Conservation (phyloP, 345 rosid species). For the Citrus unshiu region DNA sequence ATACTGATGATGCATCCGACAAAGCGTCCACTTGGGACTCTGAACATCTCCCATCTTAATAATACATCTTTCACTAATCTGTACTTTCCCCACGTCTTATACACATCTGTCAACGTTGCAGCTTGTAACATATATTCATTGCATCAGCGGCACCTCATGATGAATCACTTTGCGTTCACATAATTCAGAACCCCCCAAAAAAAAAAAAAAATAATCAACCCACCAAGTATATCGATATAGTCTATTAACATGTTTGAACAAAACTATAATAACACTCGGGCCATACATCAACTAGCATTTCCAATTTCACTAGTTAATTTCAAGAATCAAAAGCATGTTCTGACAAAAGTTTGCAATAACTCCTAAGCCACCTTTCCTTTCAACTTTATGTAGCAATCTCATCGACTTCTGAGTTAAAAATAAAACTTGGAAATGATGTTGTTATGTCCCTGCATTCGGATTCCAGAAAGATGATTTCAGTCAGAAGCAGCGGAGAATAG, state of each 20-base stretch:
- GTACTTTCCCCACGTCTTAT: background rate
- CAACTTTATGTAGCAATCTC: slow-evolving; percentile 62
- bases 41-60: background rate
- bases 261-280: background rate
- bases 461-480: background rate
- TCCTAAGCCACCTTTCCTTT: slow-evolving; percentile 3
- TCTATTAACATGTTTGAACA: background rate
- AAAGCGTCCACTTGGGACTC: background rate
- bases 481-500: background rate
- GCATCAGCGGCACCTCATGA: background rate
- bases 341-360: background rate
- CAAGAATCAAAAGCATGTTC: slow-evolving; percentile 4
- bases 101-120: background rate
- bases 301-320: background rate
- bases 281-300: background rate
- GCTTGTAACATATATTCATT: background rate
- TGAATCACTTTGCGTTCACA: background rate
- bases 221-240: background rate
- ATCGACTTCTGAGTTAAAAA: slow-evolving; percentile 89
- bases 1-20: background rate
- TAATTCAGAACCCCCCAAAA: background rate
- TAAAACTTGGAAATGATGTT: slow-evolving; percentile 92
- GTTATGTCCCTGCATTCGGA: slow-evolving; percentile 78
- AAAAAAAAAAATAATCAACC: background rate
- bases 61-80: background rate